phyloP scores from a whole-genome alignment of 2,329 filamentous ascomycete species.

The Rhinocladiella mackenziei region DNA sequence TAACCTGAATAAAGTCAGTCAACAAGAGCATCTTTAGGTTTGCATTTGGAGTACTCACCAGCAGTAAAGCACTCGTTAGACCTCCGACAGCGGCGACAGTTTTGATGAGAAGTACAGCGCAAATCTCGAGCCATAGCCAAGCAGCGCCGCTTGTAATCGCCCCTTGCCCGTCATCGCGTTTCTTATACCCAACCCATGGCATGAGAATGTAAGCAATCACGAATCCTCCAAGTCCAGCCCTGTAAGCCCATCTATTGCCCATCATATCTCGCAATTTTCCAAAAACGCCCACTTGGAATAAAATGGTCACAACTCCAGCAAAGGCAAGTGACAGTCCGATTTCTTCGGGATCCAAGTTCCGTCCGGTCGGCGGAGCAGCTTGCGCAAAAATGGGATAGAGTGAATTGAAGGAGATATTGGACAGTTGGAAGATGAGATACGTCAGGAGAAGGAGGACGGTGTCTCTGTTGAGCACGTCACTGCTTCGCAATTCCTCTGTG shows the following conservation, averaged over 20 bases:
- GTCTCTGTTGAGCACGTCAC: constrained; percentile 69
- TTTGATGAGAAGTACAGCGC: constrained; percentile 74
- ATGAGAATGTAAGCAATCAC: constrained; percentile 79
- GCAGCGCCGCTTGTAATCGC: constrained; percentile 57
- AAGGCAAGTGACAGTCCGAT: constrained; percentile 84
- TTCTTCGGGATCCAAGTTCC: constrained; percentile 68
- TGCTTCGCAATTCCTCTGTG: constrained; percentile 49
- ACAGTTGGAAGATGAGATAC: constrained; percentile 88
- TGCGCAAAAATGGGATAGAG: constrained; percentile 91
- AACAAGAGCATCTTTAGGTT: constrained; percentile 3
- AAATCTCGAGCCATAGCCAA: constrained; percentile 79
- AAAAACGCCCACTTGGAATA: constrained; percentile 86
- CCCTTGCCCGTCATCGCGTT: constrained; percentile 48
- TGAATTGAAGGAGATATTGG: constrained; percentile 92
- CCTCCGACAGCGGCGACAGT: constrained; percentile 87
- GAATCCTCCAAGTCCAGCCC: constrained; percentile 72
- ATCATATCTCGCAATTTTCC: constrained; percentile 70
- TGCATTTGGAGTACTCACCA: constrained; percentile 55
- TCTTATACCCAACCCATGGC: constrained; percentile 80
- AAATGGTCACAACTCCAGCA: constrained; percentile 76
- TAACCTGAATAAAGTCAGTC: constrained; percentile 68
- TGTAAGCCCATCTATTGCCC: constrained; percentile 83
- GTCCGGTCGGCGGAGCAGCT: constrained; percentile 68
- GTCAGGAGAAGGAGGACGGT: constrained; percentile 77
- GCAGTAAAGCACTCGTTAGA: constrained; percentile 77